Conservation (phyloP, 2,329 filamentous ascomycete genomes). For the Xylariomycetidae sp. region DNA sequence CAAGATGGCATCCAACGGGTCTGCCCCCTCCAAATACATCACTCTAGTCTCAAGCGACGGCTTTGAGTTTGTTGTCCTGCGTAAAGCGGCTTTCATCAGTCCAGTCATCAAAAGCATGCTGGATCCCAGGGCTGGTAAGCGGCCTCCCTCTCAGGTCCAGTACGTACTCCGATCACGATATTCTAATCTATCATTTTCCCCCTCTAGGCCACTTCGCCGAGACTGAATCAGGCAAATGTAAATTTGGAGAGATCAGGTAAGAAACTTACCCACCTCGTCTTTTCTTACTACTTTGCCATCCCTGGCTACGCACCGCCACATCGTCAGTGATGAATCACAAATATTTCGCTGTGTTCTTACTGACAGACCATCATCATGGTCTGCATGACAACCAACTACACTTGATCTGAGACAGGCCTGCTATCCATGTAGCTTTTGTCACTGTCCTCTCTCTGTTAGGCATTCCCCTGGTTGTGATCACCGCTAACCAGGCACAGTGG, state of each 20-base stretch:
- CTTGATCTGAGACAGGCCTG: constrained; percentile 56
- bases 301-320: neutral
- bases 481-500: constrained; percentile 56
- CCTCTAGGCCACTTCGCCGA: constrained; percentile 59
- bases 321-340: constrained; percentile 33
- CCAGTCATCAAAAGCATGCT: constrained; percentile 72
- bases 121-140: constrained; percentile 56
- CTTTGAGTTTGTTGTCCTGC: constrained; percentile 71
- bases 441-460: too few relatives aligned
- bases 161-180: constrained; percentile 13
- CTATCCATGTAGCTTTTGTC: neutral
- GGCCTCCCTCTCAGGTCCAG: neutral
- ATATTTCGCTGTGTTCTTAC: constrained; percentile 39
- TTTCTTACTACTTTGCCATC: constrained; percentile 3
- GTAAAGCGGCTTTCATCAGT: constrained; percentile 65
- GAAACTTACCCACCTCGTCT: constrained; percentile 21
- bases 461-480: too few relatives aligned
- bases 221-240: constrained; percentile 58
- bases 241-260: constrained; percentile 71
- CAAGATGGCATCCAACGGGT: constrained; percentile 18
- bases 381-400: constrained; percentile 54
- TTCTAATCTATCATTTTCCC: constrained; percentile 7
- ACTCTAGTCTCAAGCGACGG: constrained; percentile 73
- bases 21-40: constrained; percentile 58
- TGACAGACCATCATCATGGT: constrained; percentile 43